Base-by-base conservation (phyloP, 345 rosid genomes). In the Abelmoschus esculentus region DNA sequence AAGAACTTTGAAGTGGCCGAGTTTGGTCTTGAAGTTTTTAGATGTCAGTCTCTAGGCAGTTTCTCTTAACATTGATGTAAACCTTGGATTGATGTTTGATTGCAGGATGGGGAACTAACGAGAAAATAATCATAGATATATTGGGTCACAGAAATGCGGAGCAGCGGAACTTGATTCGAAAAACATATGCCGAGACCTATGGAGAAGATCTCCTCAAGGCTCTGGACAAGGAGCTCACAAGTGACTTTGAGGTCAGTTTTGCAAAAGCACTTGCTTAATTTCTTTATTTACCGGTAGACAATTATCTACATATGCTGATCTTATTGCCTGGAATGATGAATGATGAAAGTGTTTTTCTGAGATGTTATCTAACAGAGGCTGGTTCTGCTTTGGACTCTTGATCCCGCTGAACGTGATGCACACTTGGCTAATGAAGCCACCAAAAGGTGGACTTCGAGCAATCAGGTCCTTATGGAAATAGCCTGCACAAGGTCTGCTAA, bases 51-150 rank as follows among this genome's bases (percentile, higher is more conserved):
- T 22, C 26, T 22, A 7, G 44, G 11, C 44, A 7, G 44, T 40
- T 40, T 40, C 44, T 40, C 44, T 10, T 1, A 6, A 40, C 44
- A 4, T 34, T 36, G 13, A 49, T 59, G 46, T 34, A 12, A 50
- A 55, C 14, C 31, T 15, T 66, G 76, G 76, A 52, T 70, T 49
- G 18, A 61, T 9, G 11, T 47, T 13, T 28, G 19, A 42, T 73
- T 64, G 66, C 82, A 88, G 95, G 97, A 75, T 90, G 97, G 97
- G 92, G 92, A 52, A 88, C 97, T 28, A 88, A 90, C 57, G 97
- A 86, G 85, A 85, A 74, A 18, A 72, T 87, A 80, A 88, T 90
- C 87, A 83, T 88, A 77, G 80, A 87, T 57, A 85, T 90, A 57
- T 78, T 90, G 87, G 83, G 66, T 28, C 97, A 87, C 83, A 81